Evolutionary conservation across 2,329 filamentous ascomycete genomes (phyloP), one percentile per base, ranked within the genome.

Genomic region (Clarireedia paspali): DNA sequence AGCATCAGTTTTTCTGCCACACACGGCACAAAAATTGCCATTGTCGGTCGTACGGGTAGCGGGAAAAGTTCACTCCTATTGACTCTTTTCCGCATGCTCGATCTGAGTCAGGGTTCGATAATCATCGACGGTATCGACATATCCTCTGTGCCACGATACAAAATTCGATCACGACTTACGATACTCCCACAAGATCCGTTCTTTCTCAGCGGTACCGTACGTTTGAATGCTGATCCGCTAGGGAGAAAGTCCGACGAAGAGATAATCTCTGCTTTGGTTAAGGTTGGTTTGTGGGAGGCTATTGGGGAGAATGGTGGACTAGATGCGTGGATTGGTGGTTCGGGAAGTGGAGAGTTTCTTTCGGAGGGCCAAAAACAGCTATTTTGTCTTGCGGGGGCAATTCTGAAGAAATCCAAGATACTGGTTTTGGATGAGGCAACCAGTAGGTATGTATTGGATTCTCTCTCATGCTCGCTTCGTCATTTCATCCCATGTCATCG

Each of bases 341-440:
- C 23, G 20, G 20, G 20, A 27, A 20, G 39, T n/a, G 44, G 24
- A 7, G 70, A 74, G 2, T 72, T 78, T 4, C 94, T 91, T 0
- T 91, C 96, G 70, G 72, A 76, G 42, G 77, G 77, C 2, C 73
- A 81, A 59, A 67, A 68, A 49, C 78, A 80, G 63, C 64, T 80
- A 0, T 74, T 80, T 55, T 73, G 72, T 23, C 66, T 81, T 12
- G 77, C 75, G 0, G 69, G 78, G 5, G 73, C 75, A 0, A 68
- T 79, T 5, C 58, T 78, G 7, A 63, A 67, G 2, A 67, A 67
- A 34, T 68, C 70, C 0, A 70, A 65, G 15, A 62, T 77, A 1
- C 57, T 77, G 0, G 62, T 77, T 9, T 59, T 75, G 1, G 73
- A 75, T 27, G 73, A 75, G 60, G 68, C 70, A 1, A 74, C 72